Evolutionary conservation across 495 filamentous ascomycete genomes (phyloP).

Genomic region (Glonium stellatum): DNA sequence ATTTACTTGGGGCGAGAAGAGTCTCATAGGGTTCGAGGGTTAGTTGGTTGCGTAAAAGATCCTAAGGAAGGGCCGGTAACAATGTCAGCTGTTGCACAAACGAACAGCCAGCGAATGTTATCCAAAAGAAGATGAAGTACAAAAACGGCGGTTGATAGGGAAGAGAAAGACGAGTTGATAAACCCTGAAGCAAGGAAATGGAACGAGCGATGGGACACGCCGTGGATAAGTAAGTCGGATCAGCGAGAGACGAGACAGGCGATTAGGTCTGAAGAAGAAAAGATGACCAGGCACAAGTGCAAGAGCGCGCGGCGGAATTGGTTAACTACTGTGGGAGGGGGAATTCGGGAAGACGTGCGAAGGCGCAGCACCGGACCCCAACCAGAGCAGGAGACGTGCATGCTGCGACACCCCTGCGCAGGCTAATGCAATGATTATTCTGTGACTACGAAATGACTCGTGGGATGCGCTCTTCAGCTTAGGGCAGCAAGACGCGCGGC

Average conservation of each 20-base stretch:
- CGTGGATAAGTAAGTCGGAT: slow-evolving; percentile 31
- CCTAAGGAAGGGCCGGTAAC: slow-evolving; percentile 32
- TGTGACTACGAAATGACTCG: slow-evolving; percentile 28
- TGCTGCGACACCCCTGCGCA: slow-evolving; percentile 23
- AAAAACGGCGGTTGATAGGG: slow-evolving; percentile 14
- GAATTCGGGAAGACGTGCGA: slow-evolving; percentile 23
- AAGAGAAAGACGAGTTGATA: slow-evolving; percentile 31
- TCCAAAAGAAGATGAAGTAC: slow-evolving; percentile 25
- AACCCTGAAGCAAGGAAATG: slow-evolving; percentile 28
- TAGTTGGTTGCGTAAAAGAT: slow-evolving; percentile 11
- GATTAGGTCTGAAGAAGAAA: slow-evolving; percentile 33
- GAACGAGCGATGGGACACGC: slow-evolving; percentile 29
- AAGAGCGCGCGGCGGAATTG: slow-evolving; percentile 27
- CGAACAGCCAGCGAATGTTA: slow-evolving; percentile 18
- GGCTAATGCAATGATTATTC: slow-evolving; percentile 29
- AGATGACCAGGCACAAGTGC: slow-evolving; percentile 28
- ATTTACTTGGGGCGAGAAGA: slow-evolving; percentile 20
- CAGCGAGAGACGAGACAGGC: slow-evolving; percentile 32
- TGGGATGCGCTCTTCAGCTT: slow-evolving; percentile 22
- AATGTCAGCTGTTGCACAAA: slow-evolving; percentile 17
- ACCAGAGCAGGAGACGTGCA: slow-evolving; percentile 22
- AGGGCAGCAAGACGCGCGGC: slow-evolving; percentile 32
- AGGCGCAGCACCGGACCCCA: slow-evolving; percentile 29
- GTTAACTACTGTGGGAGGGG: slow-evolving; percentile 29
- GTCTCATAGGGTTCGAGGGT: slow-evolving; percentile 24